phyloP scores from a whole-genome alignment of 2,329 filamentous ascomycete species.

The Aspergillus sclerotialis region DNA sequence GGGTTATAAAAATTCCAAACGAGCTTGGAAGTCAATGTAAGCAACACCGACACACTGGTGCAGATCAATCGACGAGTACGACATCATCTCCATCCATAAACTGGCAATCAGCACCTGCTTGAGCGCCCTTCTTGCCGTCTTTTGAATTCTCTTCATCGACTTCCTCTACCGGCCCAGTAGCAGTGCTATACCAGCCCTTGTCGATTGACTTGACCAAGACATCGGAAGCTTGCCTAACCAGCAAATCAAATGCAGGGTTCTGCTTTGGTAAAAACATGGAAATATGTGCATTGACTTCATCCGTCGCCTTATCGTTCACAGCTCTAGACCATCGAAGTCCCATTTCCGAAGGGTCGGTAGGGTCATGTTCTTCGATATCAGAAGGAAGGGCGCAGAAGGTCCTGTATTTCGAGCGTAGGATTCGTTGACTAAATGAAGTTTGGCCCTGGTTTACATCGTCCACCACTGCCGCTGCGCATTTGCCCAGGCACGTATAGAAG shows the following conservation, averaged over 20 bases:
- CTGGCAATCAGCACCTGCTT: slow-evolving; percentile 12
- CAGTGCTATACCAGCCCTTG: slow-evolving; percentile 31
- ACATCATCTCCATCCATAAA: slow-evolving; percentile 29
- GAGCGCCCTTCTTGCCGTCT: slow-evolving; percentile 6
- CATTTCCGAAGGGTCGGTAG: slow-evolving; percentile 15
- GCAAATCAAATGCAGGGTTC: slow-evolving; percentile 38
- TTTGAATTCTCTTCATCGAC: slow-evolving; percentile 10
- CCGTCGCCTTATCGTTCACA: slow-evolving; percentile 69
- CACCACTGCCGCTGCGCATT: slow-evolving; percentile 45
- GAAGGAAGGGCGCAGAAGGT: slow-evolving; percentile 84
- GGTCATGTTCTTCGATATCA: slow-evolving; percentile 32
- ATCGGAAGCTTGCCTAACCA: slow-evolving; percentile 33
- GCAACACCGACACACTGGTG: background rate
- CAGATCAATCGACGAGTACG: slow-evolving; percentile 25
- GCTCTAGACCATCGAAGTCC: slow-evolving; percentile 59
- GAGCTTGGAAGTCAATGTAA: too few species aligned
- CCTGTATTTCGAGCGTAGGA: slow-evolving; percentile 51
- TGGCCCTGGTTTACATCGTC: slow-evolving; percentile 15
- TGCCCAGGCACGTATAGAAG: slow-evolving; percentile 77
- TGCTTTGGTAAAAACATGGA: slow-evolving; percentile 40
- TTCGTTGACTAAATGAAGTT: slow-evolving; percentile 27
- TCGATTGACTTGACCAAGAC: slow-evolving; percentile 34
- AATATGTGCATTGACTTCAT: slow-evolving; percentile 75
- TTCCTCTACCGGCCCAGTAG: slow-evolving; percentile 15
- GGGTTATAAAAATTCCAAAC: too few species aligned